These are phyloP conservation scores for Candida dubliniensis DNA, from an alignment of 1,139 yeast species.

Conservation along the genomic window DNA sequence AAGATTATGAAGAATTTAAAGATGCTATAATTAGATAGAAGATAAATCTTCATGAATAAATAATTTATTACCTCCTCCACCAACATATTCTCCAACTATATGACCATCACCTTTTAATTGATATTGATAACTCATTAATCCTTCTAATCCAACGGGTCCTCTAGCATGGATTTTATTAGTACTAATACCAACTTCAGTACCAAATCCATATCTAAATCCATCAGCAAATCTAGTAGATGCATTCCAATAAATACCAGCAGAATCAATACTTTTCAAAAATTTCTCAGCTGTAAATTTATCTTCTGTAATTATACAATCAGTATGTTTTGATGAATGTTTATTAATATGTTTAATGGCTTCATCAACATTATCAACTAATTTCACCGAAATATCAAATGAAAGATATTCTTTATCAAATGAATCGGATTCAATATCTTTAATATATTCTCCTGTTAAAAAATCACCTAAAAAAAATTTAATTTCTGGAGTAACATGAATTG, in stretches of 20 bases:
- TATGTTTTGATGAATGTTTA: conserved; percentile 90
- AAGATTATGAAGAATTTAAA: conserved; percentile 33
- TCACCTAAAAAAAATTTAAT: conserved; percentile 30
- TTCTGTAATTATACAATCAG: conserved; percentile 88
- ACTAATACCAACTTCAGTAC: conserved; percentile 97
- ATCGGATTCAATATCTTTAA: conserved; percentile 42
- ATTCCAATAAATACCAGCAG: conserved; percentile 99
- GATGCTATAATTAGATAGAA: conserved; percentile 6
- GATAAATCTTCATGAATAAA: conserved; percentile 68
- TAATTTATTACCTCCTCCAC: conserved; percentile 86
- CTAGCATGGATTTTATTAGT: conserved; percentile 97
- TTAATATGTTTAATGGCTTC: conserved; percentile 85
- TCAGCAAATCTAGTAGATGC: conserved; percentile 97
- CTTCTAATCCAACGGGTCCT: conserved; percentile 98
- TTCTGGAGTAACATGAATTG: conserved; percentile 63
- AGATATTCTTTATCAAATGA: conserved; percentile 85
- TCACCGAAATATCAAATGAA: conserved; percentile 78
- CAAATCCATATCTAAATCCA: conserved; percentile 97
- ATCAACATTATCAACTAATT: conserved; percentile 54
- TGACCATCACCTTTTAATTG: conserved; percentile 91
- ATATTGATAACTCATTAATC: conserved; percentile 92
- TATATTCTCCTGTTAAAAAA: too few species aligned
- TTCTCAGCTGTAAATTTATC: conserved; percentile 64
- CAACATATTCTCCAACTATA: conserved; percentile 84
- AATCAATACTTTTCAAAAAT: conserved; percentile 84